Evolutionary conservation across 805 yeast species (phyloP), one percentile per base, ranked within the genome.

Genomic region (Blastobotrys parvus): DNA sequence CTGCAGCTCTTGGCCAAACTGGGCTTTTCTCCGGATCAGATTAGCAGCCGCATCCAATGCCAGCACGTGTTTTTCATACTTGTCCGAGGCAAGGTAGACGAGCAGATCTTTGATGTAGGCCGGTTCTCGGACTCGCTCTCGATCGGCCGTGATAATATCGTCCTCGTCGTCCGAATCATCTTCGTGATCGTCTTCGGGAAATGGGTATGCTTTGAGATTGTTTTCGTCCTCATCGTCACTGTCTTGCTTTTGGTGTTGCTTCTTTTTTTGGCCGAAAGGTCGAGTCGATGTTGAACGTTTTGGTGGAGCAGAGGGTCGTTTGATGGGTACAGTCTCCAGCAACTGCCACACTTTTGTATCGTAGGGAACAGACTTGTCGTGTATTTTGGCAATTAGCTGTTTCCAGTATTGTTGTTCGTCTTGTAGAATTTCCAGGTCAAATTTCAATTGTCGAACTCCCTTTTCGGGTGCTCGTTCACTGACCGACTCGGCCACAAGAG

Each of bases 61-160:
- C 2, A 69, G 45, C 51, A 52, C 65, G 47, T 53, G 76, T 66
- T 65, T 75, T 49, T 68, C 79, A 51, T 55, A 76, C 11, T 70
- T 77, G 38, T 63, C 68, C 15, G 57, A 54, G 0, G 67, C 61
- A 15, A 82, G 65, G 51, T 80, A 82, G 11, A 65, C 61, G 3
- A 86, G 54, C 17, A 89, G 63, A 47, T 87, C 95, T 49, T 82
- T 80, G 32, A 90, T 61, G 53, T 86, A 90, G 1, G 85, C 69
- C 0, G 87, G 88, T 1, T 64, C 59, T 0, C 69, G 56, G 0
- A 75, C 65, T 3, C 57, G 62, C 2, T 59, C 58, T 4, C 58
- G 55, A 11, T 62, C 53, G 1, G 62, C 62, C 0, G 77, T 62
- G 0, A 77, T 74, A 48, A 71, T 77, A 39, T 54, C 58, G 29